Conservation (phyloP, 331 rosid species). For the Stylosanthes scabra region DNA sequence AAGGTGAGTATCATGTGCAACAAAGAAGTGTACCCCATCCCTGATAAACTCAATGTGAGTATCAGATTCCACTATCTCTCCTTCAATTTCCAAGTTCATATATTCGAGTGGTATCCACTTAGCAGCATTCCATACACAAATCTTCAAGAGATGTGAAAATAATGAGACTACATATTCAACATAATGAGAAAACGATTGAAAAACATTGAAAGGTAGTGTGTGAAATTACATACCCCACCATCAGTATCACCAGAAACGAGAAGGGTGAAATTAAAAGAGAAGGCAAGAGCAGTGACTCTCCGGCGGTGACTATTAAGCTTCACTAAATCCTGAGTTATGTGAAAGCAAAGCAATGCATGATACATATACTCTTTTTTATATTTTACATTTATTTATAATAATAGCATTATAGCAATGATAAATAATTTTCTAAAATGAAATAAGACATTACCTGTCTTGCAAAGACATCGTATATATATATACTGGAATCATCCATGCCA, state of each 20-base stretch:
- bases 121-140: conserved; percentile 43
- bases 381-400: no score
- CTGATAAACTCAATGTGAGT: conserved; percentile 47
- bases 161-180: background rate
- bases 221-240: conserved; percentile 33
- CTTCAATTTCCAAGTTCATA: conserved; percentile 30
- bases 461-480: conserved; percentile 38
- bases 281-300: conserved; percentile 53
- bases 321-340: conserved; percentile 34
- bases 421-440: conserved; percentile 13
- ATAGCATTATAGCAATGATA: background rate
- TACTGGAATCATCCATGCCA: conserved; percentile 44
- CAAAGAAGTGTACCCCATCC: conserved; percentile 45
- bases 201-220: no score
- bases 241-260: conserved; percentile 53
- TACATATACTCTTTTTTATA: no score
- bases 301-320: conserved; percentile 45
- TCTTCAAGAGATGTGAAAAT: conserved; percentile 34
- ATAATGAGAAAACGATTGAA: background rate
- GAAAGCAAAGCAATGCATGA: background rate
- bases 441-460: conserved; percentile 31
- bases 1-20: conserved; percentile 37
- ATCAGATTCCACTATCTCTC: conserved; percentile 26
- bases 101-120: conserved; percentile 27
- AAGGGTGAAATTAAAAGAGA: conserved; percentile 37